Evolutionary conservation across 208 protist species (phyloP), one percentile per base, ranked within the genome.

Genomic region (Leishmania lainsoni): DNA sequence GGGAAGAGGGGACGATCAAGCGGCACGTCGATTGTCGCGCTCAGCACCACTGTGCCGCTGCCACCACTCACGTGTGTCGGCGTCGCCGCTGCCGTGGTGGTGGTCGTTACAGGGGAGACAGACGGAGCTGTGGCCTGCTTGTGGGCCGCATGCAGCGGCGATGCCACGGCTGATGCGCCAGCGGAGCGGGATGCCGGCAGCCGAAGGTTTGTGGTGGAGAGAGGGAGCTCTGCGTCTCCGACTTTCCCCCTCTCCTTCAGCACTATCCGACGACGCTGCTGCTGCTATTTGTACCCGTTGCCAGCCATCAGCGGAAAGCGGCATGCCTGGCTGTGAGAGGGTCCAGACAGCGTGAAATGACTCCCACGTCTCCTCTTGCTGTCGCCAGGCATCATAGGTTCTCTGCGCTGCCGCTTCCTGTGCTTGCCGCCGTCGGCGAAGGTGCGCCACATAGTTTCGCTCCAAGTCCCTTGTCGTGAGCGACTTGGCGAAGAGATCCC

Each of bases 341-440:
- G 79, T 76, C 89, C 90, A 96, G 32, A 90, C 69, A 9, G 86
- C 82, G 80, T 96, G 93, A 73, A 96, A 92, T 12, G 86, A 87
- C 29, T 80, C 45, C 77, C 86, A 83, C 29, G 61, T 80, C 29
- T 87, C 82, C 26, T 86, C 73, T 54, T 75, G 39, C 69, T 26
- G 74, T 42, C 54, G 72, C 81, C 71, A 76, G 71, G 45, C 76
- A 20, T 73, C 80, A 1, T 14, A 81, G 26, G 49, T 63, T 14
- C 76, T 66, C 80, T 79, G 65, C 59, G 52, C 42, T 6, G 72
- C 79, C 6, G 52, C 76, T 48, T 76, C 84, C 17, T 78, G 61
- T 52, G 83, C 77, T 2, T 54, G 78, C 54, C 63, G 51, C 49
- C 79, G 66, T 63, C 82, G 68, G 20, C 29, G 42, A 52, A 83